A percentile compares a stretch with the other conserved stretches of the same genome.
Conservation (phyloP, 345 rosid genomes). For the Kernera saxatilis region DNA sequence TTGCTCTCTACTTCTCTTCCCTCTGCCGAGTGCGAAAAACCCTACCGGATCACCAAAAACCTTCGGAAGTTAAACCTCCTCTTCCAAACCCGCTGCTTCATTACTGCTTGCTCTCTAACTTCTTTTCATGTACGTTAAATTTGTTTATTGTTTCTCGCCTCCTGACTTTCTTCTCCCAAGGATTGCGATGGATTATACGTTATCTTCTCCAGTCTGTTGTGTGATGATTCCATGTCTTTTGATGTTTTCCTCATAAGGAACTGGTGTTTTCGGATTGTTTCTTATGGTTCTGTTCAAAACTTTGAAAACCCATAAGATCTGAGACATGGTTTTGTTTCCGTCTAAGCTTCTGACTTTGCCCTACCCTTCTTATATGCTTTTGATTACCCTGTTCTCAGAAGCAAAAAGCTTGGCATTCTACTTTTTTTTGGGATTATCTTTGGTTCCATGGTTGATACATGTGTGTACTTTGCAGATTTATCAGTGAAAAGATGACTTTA, state of each 20-base stretch:
- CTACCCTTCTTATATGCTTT: too few species aligned
- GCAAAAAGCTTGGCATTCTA: not conserved
- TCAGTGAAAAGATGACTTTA: constrained; percentile 36
- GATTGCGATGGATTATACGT: not conserved
- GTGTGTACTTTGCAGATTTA: not conserved
- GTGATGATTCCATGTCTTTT: not conserved
- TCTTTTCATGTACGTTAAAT: not conserved
- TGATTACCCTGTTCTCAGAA: not conserved
- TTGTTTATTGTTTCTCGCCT: not conserved
- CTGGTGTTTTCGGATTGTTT: not conserved
- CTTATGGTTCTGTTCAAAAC: not conserved
- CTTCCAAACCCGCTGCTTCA: not conserved
- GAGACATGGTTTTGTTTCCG: not conserved
- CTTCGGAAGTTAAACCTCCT: not conserved
- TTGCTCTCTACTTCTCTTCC: not conserved
- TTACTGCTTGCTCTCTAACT: not conserved
- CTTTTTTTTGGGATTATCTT: not conserved
- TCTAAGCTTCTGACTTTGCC: too few species aligned
- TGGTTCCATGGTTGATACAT: not conserved
- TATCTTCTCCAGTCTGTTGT: not conserved
- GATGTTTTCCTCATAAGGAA: not conserved
- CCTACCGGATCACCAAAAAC: not conserved
- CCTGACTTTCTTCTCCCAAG: too few species aligned
- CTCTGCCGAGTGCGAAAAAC: not conserved
- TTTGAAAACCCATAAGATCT: not conserved